Evolutionary conservation across 1,139 yeast species (phyloP).

Genomic region (Yamadazyma taylorii): DNA sequence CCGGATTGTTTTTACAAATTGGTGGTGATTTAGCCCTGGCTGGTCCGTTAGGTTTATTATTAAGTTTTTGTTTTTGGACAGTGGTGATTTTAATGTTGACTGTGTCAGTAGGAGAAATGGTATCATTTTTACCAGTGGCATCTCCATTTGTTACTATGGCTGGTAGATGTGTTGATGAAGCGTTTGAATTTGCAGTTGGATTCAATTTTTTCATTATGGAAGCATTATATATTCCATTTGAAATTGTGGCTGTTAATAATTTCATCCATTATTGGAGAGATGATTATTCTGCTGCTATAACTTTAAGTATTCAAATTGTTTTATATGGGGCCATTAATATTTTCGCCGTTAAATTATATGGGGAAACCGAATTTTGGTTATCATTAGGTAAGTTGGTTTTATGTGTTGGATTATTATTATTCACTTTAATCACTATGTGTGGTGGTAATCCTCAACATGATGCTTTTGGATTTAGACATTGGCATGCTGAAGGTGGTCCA

Average conservation of each 20-base stretch:
- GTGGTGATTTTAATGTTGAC: slow-evolving; percentile 60
- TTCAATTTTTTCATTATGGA: slow-evolving; percentile 81
- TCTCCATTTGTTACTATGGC: slow-evolving; percentile 62
- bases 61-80: slow-evolving; percentile 46
- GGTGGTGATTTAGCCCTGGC: slow-evolving; percentile 43
- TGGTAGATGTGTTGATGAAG: slow-evolving; percentile 59
- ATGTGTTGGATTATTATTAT: slow-evolving; percentile 69
- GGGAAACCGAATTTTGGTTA: slow-evolving; percentile 81
- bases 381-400: slow-evolving; percentile 71
- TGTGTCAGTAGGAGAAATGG: slow-evolving; percentile 81
- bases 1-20: slow-evolving; percentile 32
- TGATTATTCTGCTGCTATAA: slow-evolving; percentile 69
- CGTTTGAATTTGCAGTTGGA: slow-evolving; percentile 75
- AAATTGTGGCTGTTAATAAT: slow-evolving; percentile 76
- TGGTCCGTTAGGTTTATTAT: slow-evolving; percentile 50
- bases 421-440: slow-evolving; percentile 77
- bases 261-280: slow-evolving; percentile 79
- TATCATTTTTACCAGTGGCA: slow-evolving; percentile 69
- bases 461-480: slow-evolving; percentile 65
- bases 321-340: slow-evolving; percentile 64
- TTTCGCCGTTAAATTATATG: slow-evolving; percentile 71
- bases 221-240: slow-evolving; percentile 77
- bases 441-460: slow-evolving; percentile 78
- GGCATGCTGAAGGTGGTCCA: slow-evolving; percentile 50
- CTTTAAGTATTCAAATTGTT: slow-evolving; percentile 60